Evolutionary conservation across 192 early-diverging fungal genomes (phyloP).

Genomic region (Rhizophlyctis rosea): DNA sequence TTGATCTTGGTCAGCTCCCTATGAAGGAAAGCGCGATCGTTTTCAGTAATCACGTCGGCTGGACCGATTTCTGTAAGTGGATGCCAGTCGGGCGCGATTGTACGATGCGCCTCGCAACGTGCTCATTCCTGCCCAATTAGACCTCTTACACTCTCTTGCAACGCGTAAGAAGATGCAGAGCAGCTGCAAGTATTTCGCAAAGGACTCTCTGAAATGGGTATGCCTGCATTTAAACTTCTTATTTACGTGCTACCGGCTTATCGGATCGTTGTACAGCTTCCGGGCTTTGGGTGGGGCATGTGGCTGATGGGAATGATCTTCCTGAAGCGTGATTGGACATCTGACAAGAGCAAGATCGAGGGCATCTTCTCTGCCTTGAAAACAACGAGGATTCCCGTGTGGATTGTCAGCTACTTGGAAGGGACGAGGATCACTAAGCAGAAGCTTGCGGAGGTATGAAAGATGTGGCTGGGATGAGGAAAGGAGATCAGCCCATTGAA

Average conservation of each 20-base stretch:
- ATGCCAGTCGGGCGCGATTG: no score
- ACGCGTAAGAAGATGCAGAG: background rate
- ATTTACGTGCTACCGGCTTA: no score
- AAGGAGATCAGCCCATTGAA: background rate
- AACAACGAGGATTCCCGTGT: background rate
- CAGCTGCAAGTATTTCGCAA: conserved; percentile 1
- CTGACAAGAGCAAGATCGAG: background rate
- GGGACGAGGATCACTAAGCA: background rate
- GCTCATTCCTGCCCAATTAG: no score
- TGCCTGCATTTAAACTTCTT: no score
- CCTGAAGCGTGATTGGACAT: background rate
- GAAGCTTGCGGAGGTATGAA: background rate
- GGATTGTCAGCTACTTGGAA: background rate
- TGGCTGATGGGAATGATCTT: conserved; percentile 2
- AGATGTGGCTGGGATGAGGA: no score
- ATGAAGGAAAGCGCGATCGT: background rate
- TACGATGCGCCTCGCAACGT: no score
- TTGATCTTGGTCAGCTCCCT: background rate
- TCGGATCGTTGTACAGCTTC: no score
- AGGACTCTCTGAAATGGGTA: background rate
- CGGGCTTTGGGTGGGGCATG: background rate
- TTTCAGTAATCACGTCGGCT: background rate
- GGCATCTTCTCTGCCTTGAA: background rate
- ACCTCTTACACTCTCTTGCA: background rate
- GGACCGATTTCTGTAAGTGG: background rate